Conservation (phyloP, 495 filamentous ascomycete species). For the Geopyxis carbonaria region DNA sequence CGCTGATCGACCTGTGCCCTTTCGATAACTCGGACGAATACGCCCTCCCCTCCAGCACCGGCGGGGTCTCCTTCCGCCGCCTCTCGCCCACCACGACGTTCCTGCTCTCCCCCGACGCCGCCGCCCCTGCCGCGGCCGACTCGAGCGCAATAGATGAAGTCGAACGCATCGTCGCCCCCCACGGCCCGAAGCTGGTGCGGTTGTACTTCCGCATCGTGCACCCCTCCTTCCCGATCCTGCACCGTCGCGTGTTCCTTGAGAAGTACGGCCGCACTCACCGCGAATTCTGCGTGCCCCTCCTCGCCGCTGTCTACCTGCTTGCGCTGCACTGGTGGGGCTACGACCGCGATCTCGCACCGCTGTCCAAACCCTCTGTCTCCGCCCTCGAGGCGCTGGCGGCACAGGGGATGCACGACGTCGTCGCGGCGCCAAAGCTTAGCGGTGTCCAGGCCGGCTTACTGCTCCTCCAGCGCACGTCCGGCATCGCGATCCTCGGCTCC, state of each 20-base stretch:
- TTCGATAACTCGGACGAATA: constrained; percentile 60
- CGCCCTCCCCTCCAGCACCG: constrained; percentile 30
- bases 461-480: constrained; percentile 59
- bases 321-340: constrained; percentile 81
- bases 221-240: constrained; percentile 75
- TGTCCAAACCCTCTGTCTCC: constrained; percentile 52
- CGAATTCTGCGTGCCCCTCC: constrained; percentile 63
- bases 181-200: constrained; percentile 65
- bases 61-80: constrained; percentile 53
- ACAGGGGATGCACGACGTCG: constrained; percentile 53
- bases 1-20: constrained; percentile 50
- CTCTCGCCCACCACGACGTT: constrained; percentile 75
- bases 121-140: constrained; percentile 36
- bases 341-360: constrained; percentile 44
- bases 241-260: constrained; percentile 73
- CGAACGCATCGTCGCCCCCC: constrained; percentile 63
- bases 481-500: constrained; percentile 41
- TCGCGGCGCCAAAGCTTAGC: constrained; percentile 75
- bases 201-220: constrained; percentile 80
- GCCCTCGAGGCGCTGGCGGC: constrained; percentile 64
- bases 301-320: constrained; percentile 79
- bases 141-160: constrained; percentile 54
- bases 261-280: constrained; percentile 60
- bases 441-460: constrained; percentile 84
- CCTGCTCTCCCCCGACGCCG: constrained; percentile 52